Percentiles rank a stretch among this genome's conserved stretches.
phyloP scores from a whole-genome alignment of 1,139 yeast species.

The Blastobotrys petasosporus region DNA sequence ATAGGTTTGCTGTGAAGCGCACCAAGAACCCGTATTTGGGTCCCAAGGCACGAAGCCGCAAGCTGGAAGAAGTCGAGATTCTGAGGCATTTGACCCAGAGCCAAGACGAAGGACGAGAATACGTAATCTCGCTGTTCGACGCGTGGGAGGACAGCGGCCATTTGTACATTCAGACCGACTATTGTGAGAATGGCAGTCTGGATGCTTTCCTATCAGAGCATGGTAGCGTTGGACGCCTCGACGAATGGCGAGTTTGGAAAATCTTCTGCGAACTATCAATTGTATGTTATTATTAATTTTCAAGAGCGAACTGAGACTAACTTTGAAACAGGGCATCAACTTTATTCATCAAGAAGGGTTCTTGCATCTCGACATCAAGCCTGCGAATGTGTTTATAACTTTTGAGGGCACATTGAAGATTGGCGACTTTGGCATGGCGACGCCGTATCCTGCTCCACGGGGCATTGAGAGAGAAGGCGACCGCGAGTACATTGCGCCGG shows the following conservation, averaged over 20 bases:
- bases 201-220: constrained; percentile 74
- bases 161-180: constrained; percentile 89
- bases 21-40: constrained; percentile 55
- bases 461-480: constrained; percentile 90
- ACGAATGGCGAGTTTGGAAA: constrained; percentile 98
- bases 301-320: constrained; percentile 5
- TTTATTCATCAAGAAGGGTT: constrained; percentile 75
- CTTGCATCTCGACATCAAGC: constrained; percentile 83
- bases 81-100: constrained; percentile 38
- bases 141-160: constrained; percentile 79
- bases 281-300: constrained; percentile 16
- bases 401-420: constrained; percentile 88
- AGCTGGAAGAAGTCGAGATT: constrained; percentile 53
- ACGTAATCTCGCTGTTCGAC: constrained; percentile 70
- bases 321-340: constrained; percentile 52
- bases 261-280: constrained; percentile 71
- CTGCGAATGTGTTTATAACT: constrained; percentile 89
- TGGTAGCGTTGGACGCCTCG: constrained; percentile 68
- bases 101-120: constrained; percentile 75
- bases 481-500: constrained; percentile 96
- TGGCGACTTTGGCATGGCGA: constrained; percentile 81
- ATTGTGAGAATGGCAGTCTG: constrained; percentile 88
- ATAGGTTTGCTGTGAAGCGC: constrained; percentile 73
- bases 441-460: constrained; percentile 42
- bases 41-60: constrained; percentile 45